Percentiles rank a stretch among this genome's conserved stretches.
Conservation (phyloP, 768 basidiomycete genomes). For the Tricholoma sp. region DNA sequence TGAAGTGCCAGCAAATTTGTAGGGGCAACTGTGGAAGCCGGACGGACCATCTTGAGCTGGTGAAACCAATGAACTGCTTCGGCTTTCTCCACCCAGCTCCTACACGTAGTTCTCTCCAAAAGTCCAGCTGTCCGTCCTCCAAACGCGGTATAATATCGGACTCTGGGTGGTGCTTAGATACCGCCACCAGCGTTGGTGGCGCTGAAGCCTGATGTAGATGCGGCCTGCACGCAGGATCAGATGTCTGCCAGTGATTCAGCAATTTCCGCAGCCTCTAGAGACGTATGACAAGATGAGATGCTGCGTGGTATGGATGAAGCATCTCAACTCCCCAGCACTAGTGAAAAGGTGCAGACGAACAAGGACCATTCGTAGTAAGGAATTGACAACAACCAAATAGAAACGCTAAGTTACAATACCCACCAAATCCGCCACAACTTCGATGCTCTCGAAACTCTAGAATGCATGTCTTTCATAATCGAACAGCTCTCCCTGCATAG, state of each 20-base stretch:
- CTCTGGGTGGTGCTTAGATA: slow-evolving; percentile 90
- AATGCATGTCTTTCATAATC: no score
- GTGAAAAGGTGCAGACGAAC: no score
- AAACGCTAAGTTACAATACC: no score
- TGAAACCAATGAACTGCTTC: slow-evolving; percentile 37
- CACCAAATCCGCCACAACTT: no score
- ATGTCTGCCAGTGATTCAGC: slow-evolving; percentile 49
- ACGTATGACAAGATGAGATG: no score
- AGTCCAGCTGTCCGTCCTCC: slow-evolving; percentile 78
- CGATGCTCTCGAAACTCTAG: no score
- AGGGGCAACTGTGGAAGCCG: slow-evolving; percentile 55
- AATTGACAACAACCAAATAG: no score
- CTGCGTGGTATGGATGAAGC: no score
- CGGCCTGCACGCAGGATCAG: slow-evolving; percentile 37
- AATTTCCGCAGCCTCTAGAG: slow-evolving; percentile 36
- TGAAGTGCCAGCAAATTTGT: slow-evolving; percentile 96
- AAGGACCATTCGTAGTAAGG: no score
- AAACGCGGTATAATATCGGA: slow-evolving; percentile 84
- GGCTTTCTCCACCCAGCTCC: slow-evolving; percentile 87
- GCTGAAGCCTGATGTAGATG: slow-evolving; percentile 22
- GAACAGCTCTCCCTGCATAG: no score
- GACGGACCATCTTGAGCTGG: background rate
- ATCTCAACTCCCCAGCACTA: no score
- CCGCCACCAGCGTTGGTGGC: slow-evolving; percentile 61
- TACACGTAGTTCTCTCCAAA: slow-evolving; percentile 97